Conservation (phyloP, 192 early-diverging fungal genomes). For the Nowakowskiella sp. region DNA sequence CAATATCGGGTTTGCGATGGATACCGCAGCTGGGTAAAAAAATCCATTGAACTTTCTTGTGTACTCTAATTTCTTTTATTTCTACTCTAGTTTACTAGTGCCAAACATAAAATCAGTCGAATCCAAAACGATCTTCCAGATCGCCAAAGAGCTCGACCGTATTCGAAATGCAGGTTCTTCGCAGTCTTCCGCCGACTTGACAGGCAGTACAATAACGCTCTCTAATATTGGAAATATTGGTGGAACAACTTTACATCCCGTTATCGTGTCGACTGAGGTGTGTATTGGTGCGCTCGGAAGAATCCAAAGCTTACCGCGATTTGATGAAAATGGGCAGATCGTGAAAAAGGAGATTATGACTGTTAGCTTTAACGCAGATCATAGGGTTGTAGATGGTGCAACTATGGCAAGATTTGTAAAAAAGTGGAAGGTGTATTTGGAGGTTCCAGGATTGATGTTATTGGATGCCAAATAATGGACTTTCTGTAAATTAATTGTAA, state of each 20-base stretch:
- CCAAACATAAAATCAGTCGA: conserved; percentile 93
- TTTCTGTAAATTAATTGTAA: no score
- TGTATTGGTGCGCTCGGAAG: conserved; percentile 89
- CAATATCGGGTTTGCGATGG: conserved; percentile 96
- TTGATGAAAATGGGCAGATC: conserved; percentile 60
- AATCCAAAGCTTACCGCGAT: conserved; percentile 74
- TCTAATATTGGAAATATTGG: conserved; percentile 94
- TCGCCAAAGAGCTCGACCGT: conserved; percentile 74
- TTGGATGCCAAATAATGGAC: no score
- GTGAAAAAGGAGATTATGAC: conserved; percentile 67
- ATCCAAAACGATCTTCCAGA: conserved; percentile 75
- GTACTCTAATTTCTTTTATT: background rate
- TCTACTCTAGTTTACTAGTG: conserved; percentile 58
- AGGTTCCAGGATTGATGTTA: conserved; percentile 75
- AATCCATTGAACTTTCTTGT: conserved; percentile 3
- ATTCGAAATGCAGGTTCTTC: conserved; percentile 60
- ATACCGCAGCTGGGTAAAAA: conserved; percentile 77
- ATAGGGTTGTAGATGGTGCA: conserved; percentile 92
- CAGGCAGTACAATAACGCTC: conserved; percentile 81
- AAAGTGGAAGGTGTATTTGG: conserved; percentile 76
- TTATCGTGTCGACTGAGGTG: conserved; percentile 76
- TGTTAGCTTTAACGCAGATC: conserved; percentile 90
- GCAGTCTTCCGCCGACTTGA: conserved; percentile 60
- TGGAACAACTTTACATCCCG: conserved; percentile 81
- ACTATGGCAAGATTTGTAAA: conserved; percentile 87